Base-by-base conservation (phyloP, 495 filamentous ascomycete genomes). In the Aspergillus conjunctus region DNA sequence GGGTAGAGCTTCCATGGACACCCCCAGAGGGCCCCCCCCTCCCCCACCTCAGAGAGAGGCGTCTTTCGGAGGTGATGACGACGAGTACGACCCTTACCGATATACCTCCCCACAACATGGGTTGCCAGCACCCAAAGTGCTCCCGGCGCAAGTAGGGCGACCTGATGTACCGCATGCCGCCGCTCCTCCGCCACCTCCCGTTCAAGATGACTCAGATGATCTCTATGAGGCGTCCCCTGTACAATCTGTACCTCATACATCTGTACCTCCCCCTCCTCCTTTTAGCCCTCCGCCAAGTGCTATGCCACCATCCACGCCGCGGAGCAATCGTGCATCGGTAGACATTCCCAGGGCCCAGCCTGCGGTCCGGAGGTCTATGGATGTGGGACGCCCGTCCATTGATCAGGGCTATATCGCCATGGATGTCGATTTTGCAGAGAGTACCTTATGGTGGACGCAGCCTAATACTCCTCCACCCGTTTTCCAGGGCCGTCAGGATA, bases 351-450 rank as follows among this genome's bases (percentile, higher is more conserved):
- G 90, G 56, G 64, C 67, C 49, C 71, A 69, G 49, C 60, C 73
- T 7, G 81, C 66, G 41, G 70, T 77, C 21, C 84, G 91, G 53
- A 79, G 87, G 63, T 97, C 93, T 20, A 85, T 89, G 65, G 94
- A 98, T 63, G 75, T 83, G 37, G 62, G 78, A 33, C 82, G 88
- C 33, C 80, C 85, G 5, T 86, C 84, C 26, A 79, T 86, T 62
- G 93, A 96, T 51, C 84, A 85, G 41, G 87, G 91, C 8, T 94
- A 81, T 70, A 91, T 98, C 61, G 94, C 94, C 52, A 86, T 84
- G 56, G 92, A 97, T 51, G 73, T 97, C 62, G 93, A 98, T 67
- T 79, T 98, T 32, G 85, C 83, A 9, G 77, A 80, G 56, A 78
- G 76, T 51, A 88, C 85, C 1, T 79, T 87, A 41, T 98, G 94